Conservation (phyloP, 2,329 filamentous ascomycete species). For the Fusarium oxysporum region DNA sequence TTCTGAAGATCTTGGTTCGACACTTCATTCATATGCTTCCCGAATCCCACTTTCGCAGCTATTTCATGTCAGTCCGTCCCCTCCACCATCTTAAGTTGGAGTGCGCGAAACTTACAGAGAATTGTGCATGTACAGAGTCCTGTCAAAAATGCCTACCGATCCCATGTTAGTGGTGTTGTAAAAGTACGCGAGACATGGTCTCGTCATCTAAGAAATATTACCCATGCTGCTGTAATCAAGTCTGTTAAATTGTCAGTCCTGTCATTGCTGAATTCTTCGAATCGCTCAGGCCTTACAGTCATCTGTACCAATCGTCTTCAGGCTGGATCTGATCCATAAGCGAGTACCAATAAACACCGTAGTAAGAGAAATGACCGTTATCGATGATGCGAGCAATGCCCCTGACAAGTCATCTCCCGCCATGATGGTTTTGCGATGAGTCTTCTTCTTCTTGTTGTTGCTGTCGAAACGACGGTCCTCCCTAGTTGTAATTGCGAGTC, state of each 20-base stretch:
- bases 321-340: slow-evolving; percentile 24
- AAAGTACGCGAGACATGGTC: background rate
- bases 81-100: background rate
- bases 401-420: slow-evolving; percentile 20
- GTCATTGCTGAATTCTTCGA: background rate
- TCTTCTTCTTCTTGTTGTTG: background rate
- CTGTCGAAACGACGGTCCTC: background rate
- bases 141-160: slow-evolving; percentile 13
- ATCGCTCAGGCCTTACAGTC: slow-evolving; percentile 15
- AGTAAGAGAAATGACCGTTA: slow-evolving; percentile 25
- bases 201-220: background rate
- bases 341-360: slow-evolving; percentile 19
- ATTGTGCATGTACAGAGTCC: slow-evolving; percentile 15
- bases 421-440: slow-evolving; percentile 5
- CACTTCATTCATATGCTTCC: slow-evolving; percentile 1
- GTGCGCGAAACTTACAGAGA: slow-evolving; percentile 1
- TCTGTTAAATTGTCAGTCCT: slow-evolving; percentile 9
- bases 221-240: slow-evolving; percentile 24
- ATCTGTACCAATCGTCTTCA: slow-evolving; percentile 27
- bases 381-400: slow-evolving; percentile 19
- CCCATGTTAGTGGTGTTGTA: background rate
- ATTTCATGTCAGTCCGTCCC: background rate
- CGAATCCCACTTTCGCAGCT: slow-evolving; percentile 25
- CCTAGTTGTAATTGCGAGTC: no score
- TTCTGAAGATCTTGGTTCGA: slow-evolving; percentile 9